Base-by-base conservation (phyloP, 2,329 filamentous ascomycete species). In the Coniochaeta sp. region DNA sequence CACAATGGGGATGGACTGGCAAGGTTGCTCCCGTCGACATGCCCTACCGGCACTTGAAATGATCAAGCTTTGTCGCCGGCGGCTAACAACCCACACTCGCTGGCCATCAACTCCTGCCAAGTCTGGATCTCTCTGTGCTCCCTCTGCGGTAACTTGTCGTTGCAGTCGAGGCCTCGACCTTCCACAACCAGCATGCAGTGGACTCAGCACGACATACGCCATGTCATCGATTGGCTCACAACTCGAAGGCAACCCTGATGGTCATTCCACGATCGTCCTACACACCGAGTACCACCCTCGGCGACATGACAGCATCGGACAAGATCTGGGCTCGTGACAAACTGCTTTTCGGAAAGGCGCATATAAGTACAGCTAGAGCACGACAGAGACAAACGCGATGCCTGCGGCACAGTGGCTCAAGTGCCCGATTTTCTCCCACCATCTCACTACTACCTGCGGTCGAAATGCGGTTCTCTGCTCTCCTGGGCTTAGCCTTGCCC, bases 401-500 rank as follows among this genome's bases (percentile, higher is more conserved):
- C n/a, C n/a, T n/a, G n/a, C n/a, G n/a, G n/a, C n/a, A n/a, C n/a
- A n/a, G n/a, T n/a, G n/a, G n/a, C n/a, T n/a, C n/a, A n/a, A n/a
- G n/a, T n/a, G n/a, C n/a, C n/a, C n/a, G n/a, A n/a, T n/a, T n/a
- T n/a, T n/a, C n/a, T n/a, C n/a, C n/a, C n/a, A n/a, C n/a, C n/a
- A n/a, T n/a, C n/a, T n/a, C n/a, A n/a, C n/a, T n/a, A n/a, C n/a
- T n/a, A n/a, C n/a, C 18, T 22, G 6, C 35, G 6, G 35, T 40
- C 35, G 16, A 22, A 4, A 40, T 24, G 35, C 35, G 35, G 20
- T 16, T 40, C 18, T 40, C 35, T 22, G 24, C 16, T 35, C 49
- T 56, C 8, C 46, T 53, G 30, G 48, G 48, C 49, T 35, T 55
- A 33, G 51, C 47, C 12, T 32, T 48, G 47, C 51, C 55, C 24